phyloP scores from a whole-genome alignment of 139 green algal species.

The Trebouxia sp. region DNA sequence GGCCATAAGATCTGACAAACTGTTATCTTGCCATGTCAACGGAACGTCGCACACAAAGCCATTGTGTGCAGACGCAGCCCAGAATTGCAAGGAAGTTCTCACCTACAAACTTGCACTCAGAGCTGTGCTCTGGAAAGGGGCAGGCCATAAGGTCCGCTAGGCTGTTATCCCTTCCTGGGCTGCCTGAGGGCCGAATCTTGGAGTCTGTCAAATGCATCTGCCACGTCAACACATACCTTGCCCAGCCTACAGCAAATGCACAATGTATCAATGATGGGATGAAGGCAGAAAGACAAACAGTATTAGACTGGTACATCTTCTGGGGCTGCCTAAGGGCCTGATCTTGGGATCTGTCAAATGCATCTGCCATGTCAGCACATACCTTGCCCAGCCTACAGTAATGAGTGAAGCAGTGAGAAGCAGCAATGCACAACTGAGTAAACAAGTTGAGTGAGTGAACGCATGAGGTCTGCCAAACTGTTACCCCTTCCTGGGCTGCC shows the following conservation, averaged over 20 bases:
- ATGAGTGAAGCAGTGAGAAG: neutral
- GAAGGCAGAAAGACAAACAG: too few relatives aligned
- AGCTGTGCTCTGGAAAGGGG: constrained; percentile 36
- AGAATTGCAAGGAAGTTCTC: too few relatives aligned
- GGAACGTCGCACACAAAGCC: too few relatives aligned
- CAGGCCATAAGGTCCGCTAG: constrained; percentile 32
- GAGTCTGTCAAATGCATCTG: constrained; percentile 52
- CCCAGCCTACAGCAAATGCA: constrained; percentile 38
- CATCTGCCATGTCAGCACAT: constrained; percentile 42
- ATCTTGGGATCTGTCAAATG: constrained; percentile 56
- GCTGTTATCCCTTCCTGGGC: constrained; percentile 35
- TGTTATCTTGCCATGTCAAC: too few relatives aligned
- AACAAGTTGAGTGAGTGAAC: too few relatives aligned
- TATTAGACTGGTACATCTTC: constrained; percentile 29
- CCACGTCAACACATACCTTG: constrained; percentile 49
- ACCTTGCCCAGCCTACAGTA: constrained; percentile 45
- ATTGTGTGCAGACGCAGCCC: too few relatives aligned
- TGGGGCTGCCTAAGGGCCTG: constrained; percentile 47
- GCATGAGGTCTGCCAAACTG: constrained; percentile 30
- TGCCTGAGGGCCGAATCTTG: constrained; percentile 56
- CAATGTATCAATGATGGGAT: too few relatives aligned
- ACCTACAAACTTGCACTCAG: constrained; percentile 25
- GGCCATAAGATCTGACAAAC: constrained; percentile 21
- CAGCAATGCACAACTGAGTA: neutral
- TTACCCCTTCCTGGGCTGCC: constrained; percentile 43